Evolutionary conservation across 192 early-diverging fungal genomes (phyloP).

Genomic region (Podila epigama): DNA sequence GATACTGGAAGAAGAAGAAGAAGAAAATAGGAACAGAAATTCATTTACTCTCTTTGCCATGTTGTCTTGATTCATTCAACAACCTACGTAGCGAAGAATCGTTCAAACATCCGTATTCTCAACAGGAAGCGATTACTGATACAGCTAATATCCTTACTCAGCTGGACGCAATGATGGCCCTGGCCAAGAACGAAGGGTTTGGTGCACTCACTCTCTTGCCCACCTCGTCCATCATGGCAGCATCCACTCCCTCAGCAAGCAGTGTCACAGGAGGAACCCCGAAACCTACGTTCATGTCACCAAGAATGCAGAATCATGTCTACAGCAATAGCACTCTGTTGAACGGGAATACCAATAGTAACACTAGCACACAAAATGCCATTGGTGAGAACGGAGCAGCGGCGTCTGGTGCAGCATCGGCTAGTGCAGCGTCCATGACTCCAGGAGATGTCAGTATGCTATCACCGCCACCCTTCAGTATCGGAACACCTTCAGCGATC

Average conservation of each 20-base stretch:
- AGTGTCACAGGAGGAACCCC: constrained; percentile 18
- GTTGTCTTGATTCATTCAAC: not conserved
- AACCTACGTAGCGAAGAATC: constrained; percentile 31
- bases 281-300: constrained; percentile 40
- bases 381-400: not conserved
- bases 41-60: not conserved
- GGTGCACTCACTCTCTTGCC: constrained; percentile 31
- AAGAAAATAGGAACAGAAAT: not conserved
- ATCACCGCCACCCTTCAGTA: constrained; percentile 25
- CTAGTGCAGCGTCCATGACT: no score
- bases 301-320: constrained; percentile 43
- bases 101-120: constrained; percentile 48
- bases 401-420: not conserved
- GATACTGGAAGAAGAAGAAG: not conserved
- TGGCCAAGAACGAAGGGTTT: constrained; percentile 33
- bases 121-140: constrained; percentile 42
- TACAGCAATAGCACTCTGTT: constrained; percentile 18
- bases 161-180: constrained; percentile 25
- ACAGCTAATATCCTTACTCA: constrained; percentile 37
- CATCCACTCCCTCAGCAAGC: constrained; percentile 29
- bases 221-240: constrained; percentile 25
- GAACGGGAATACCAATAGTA: not conserved
- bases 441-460: constrained; percentile 20
- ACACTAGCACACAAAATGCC: not conserved
- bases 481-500: constrained; percentile 13